Percentiles rank a stretch among this genome's conserved stretches.
phyloP scores from a whole-genome alignment of 2,329 filamentous ascomycete genomes.

The Pseudocercospora musae region DNA sequence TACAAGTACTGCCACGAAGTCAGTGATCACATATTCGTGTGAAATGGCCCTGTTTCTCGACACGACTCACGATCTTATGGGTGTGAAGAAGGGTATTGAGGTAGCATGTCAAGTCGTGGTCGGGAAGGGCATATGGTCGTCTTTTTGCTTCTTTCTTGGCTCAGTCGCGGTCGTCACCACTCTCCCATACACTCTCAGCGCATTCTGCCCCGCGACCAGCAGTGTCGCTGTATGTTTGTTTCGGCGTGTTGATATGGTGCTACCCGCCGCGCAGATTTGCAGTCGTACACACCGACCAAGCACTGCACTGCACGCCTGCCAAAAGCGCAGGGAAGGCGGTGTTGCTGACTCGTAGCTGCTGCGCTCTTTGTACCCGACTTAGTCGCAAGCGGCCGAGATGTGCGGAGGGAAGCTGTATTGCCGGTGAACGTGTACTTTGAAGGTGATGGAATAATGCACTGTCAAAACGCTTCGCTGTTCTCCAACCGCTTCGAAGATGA shows the following conservation, averaged over 20 bases:
- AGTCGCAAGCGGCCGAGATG: background rate
- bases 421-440: background rate
- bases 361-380: background rate
- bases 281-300: background rate
- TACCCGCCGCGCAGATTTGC: background rate
- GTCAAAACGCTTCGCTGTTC: background rate
- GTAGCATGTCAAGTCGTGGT: background rate
- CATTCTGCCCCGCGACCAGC: background rate
- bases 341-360: background rate
- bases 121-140: background rate
- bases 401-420: background rate
- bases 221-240: background rate
- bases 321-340: conserved; percentile 1
- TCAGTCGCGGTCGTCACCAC: background rate
- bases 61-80: background rate
- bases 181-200: background rate
- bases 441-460: background rate
- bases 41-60: background rate
- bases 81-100: background rate
- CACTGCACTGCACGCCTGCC: background rate
- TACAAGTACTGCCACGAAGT: background rate
- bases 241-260: background rate
- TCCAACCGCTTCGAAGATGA: background rate
- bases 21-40: background rate
- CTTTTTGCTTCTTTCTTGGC: background rate